Base-by-base conservation (phyloP, 306 rosid genomes). In the Malus fusca region DNA sequence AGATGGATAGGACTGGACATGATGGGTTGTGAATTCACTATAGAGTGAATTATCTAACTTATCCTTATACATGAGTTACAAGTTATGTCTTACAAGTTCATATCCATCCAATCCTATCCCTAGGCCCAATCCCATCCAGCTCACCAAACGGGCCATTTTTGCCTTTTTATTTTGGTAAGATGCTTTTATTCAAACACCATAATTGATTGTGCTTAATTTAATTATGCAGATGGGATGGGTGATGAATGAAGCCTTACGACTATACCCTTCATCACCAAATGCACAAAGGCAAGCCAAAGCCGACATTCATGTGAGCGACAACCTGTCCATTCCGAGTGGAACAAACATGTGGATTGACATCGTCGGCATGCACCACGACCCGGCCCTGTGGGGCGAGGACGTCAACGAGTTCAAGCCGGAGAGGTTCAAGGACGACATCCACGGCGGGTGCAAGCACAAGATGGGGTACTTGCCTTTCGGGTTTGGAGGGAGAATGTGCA, bases 381-480 rank as follows among this genome's bases (percentile, higher is more conserved):
- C 73, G 0, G 19, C 66, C 8, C 56, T 93, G 1, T 91, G 98
- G 97, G 98, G 98, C 2, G 78, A 86, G 0, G 93, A 89, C 11
- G 98, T 72, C 3, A 81, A 93, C 19, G 85, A 85, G 83, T 93
- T 93, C 85, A 89, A 74, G 66, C 98, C 97, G 1, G 86, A 87
- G 76, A 86, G 98, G 80, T 93, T 93, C 80, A 78, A 75, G 69
- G 83, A 85, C 30, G 88, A 85, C 74, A 77, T 61, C 1, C 75
- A 79, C 72, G 98, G 97, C 1, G 97, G 96, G 7, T 93, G 98
- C 81, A 82, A 76, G 35, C 92, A 91, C 90, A 87, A 82, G 83
- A 89, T 93, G 97, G 97, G 94, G 21, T 91, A 81, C 78, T 75
- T 93, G 83, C 97, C 98, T 2, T 93, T 91, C 65, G 98, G 98